Base-by-base conservation (phyloP, 805 yeast genomes). In the Kluyveromyces wickerhamii region DNA sequence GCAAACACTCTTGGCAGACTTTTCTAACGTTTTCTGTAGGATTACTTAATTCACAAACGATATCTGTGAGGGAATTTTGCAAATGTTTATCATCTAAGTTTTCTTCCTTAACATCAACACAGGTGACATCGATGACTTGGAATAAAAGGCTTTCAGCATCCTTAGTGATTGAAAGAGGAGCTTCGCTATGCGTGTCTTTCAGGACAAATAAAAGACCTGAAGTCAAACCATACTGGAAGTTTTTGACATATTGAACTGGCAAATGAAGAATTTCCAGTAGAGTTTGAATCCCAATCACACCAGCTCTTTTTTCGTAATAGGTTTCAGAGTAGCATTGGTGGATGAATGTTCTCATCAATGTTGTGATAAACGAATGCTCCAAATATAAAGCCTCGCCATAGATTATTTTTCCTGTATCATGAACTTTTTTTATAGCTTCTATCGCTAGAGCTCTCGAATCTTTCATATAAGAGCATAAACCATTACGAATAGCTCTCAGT, bases 241-340 rank as follows among this genome's bases (percentile, higher is more conserved):
- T 71, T 36, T 72, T 70, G 51, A 89, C 76, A 77, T 95, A 87
- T 2, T 67, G 61, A 3, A 75, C 62, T 1, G 95, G 84, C 29
- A 85, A 72, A 1, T 62, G 69, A 21, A 81, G 60, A 29, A 80
- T 92, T 28, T 72, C 70, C 24, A 86, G 67, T 65, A 89, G 66
- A 2, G 86, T 74, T 44, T 74, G 69, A 31, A 92, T 65, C 15
- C 98, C 97, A 18, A 83, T 51, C 24, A 89, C 78, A 25, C 97
- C 96, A 6, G 96, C 96, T 7, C 84, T 67, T 47, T 92, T 92
- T 21, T 78, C 71, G 54, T 82, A 84, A 59, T 83, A 89, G 22
- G 77, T 79, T 56, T 85, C 95, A 42, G 84, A 94, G 53, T 83
- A 92, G 60, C 97, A 88, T 29, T 85, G 73, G 51, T 94, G 99